Conservation (phyloP, 2,329 filamentous ascomycete genomes). For the Scorias spongiosa region DNA sequence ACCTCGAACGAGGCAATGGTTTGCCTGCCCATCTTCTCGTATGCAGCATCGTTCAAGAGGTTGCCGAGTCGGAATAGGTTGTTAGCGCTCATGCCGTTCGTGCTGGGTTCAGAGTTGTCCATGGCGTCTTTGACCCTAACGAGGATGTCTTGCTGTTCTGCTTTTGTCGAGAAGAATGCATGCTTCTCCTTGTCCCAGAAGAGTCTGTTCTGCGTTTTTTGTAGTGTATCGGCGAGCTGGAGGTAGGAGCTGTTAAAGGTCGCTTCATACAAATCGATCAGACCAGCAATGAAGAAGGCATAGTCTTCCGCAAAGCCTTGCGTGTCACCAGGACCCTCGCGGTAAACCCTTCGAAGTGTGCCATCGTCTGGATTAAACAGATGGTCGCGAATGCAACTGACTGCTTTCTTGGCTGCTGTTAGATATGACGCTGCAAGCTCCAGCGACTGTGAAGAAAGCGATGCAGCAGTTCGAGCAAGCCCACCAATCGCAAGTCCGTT, state of each 20-base stretch:
- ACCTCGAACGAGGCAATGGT: constrained; percentile 78
- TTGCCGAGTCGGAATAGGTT: constrained; percentile 73
- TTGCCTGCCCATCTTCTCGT: constrained; percentile 49
- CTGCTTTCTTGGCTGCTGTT: constrained; percentile 50
- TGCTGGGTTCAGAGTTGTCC: constrained; percentile 79
- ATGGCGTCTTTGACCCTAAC: constrained; percentile 89
- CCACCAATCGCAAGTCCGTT: constrained; percentile 80
- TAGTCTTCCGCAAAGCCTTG: constrained; percentile 87
- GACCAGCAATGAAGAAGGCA: constrained; percentile 68
- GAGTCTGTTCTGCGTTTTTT: constrained; percentile 56
- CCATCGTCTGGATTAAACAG: constrained; percentile 53
- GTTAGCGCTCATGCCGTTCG: constrained; percentile 71
- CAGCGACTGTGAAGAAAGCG: constrained; percentile 46
- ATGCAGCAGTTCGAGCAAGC: constrained; percentile 58
- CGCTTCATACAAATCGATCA: constrained; percentile 71
- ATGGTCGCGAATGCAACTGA: constrained; percentile 53
- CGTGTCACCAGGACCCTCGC: constrained; percentile 48
- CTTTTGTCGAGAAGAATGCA: constrained; percentile 60
- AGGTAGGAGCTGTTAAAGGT: constrained; percentile 65
- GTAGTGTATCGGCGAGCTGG: constrained; percentile 66
- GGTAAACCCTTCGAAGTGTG: constrained; percentile 60
- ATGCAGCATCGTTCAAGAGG: constrained; percentile 50
- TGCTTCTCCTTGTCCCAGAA: constrained; percentile 54
- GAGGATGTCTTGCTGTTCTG: constrained; percentile 51
- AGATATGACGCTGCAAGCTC: constrained; percentile 37